phyloP scores from a whole-genome alignment of 805 yeast species.

The Pichia gijzeniarum region DNA sequence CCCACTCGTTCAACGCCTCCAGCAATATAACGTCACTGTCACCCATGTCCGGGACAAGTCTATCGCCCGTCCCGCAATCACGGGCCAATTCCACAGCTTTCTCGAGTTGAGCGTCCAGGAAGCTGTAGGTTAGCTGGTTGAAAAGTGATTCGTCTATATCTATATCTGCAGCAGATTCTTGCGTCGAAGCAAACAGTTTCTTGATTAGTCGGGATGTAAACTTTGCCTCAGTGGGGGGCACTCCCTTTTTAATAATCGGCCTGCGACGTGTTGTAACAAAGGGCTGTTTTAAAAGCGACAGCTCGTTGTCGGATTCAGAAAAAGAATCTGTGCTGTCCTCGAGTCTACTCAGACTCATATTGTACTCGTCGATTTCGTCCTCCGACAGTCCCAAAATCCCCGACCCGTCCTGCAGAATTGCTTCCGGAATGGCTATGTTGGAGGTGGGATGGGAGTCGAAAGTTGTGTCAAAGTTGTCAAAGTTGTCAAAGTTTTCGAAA shows the following conservation, averaged over 20 bases:
- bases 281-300: slow-evolving; percentile 13
- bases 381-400: slow-evolving; percentile 7
- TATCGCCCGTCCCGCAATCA: slow-evolving; percentile 23
- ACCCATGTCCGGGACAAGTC: not conserved
- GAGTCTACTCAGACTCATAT: slow-evolving; percentile 2
- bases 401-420: slow-evolving; percentile 24
- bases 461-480: not conserved
- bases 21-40: slow-evolving; percentile 5
- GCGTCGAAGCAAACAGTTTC: not conserved
- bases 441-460: slow-evolving; percentile 21
- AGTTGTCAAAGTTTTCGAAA: not conserved
- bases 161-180: too few species aligned
- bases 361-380: slow-evolving; percentile 3
- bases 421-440: slow-evolving; percentile 31
- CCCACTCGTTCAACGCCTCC: slow-evolving; percentile 11
- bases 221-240: not conserved
- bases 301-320: slow-evolving; percentile 9
- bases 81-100: slow-evolving; percentile 32
- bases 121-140: slow-evolving; percentile 30
- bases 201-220: slow-evolving; percentile 3
- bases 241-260: not conserved
- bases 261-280: not conserved
- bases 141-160: slow-evolving; percentile 14
- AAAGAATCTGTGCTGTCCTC: slow-evolving; percentile 1
- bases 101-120: slow-evolving; percentile 29